phyloP scores from a whole-genome alignment of 1,284 basidiomycete genomes.

The Moesziomyces parantarcticus region DNA sequence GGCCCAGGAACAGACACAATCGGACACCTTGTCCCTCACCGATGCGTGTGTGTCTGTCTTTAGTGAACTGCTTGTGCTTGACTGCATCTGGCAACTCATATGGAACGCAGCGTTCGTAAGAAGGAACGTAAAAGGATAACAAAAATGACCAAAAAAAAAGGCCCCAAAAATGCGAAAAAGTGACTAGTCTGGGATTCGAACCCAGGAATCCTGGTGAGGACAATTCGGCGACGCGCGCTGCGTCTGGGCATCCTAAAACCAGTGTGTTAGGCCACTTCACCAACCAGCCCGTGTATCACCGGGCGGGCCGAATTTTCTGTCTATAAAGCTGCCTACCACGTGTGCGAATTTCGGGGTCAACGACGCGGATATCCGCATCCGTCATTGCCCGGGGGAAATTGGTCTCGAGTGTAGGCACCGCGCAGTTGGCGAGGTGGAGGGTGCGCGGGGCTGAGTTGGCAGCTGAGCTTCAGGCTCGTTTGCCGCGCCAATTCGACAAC shows the following conservation, averaged over 20 bases:
- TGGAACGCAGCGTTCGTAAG: no score
- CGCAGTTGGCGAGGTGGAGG: neutral
- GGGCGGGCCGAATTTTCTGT: neutral
- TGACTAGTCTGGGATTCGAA: slow-evolving; percentile 57
- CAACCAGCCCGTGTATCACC: slow-evolving; percentile 39
- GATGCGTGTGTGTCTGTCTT: no score
- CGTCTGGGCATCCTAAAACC: slow-evolving; percentile 52
- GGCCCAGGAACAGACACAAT: no score
- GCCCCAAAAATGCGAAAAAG: slow-evolving; percentile 1
- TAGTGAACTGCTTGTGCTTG: no score
- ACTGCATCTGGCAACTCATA: no score
- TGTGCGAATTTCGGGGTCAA: neutral
- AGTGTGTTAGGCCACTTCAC: slow-evolving; percentile 55
- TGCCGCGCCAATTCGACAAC: no score
- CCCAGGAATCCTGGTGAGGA: slow-evolving; percentile 50
- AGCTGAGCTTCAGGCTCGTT: no score
- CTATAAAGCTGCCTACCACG: neutral
- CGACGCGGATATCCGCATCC: slow-evolving; percentile 4
- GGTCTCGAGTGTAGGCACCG: neutral
- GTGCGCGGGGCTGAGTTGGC: no score
- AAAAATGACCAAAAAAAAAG: slow-evolving; percentile 1
- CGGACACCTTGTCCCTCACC: no score
- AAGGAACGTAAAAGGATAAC: neutral
- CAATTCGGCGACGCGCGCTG: no score
- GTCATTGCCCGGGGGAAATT: neutral